phyloP scores from a whole-genome alignment of 768 basidiomycete species.

The Arthromyces matolae region DNA sequence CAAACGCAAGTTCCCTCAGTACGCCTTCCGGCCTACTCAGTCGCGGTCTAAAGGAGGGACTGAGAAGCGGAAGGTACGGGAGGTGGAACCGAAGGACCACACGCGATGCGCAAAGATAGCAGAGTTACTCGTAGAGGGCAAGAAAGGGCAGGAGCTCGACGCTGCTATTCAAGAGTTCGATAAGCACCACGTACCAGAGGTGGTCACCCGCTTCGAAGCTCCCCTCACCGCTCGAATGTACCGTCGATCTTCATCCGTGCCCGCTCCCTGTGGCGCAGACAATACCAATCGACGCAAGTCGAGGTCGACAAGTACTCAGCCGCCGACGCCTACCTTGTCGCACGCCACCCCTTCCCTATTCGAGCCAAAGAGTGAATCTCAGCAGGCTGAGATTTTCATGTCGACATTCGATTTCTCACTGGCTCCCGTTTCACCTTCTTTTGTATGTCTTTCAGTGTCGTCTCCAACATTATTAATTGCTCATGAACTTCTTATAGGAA shows the following conservation, averaged over 20 bases:
- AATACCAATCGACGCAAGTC: constrained; percentile 25
- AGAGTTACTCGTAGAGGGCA: constrained; percentile 52
- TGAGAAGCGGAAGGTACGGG: constrained; percentile 56
- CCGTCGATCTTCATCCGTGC: constrained; percentile 64
- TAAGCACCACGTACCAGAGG: constrained; percentile 49
- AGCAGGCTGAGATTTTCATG: constrained; percentile 28
- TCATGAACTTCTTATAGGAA: constrained; percentile 27
- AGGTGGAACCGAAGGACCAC: constrained; percentile 59
- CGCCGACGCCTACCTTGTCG: constrained; percentile 23
- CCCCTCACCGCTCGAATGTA: constrained; percentile 71
- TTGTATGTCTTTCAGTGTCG: constrained; percentile 38
- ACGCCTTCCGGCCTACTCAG: constrained; percentile 68
- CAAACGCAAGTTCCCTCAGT: constrained; percentile 70
- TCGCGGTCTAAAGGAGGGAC: constrained; percentile 36
- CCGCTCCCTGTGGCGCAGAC: constrained; percentile 40
- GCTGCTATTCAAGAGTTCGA: constrained; percentile 54
- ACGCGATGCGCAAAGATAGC: constrained; percentile 67
- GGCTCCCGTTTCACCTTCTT: constrained; percentile 41
- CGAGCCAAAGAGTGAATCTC: constrained; percentile 17
- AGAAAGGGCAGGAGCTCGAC: constrained; percentile 54
- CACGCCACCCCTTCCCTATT: constrained; percentile 15
- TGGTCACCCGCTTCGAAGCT: constrained; percentile 69
- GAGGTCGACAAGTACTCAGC: constrained; percentile 37
- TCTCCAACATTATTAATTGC: neutral
- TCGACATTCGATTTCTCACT: constrained; percentile 32